Evolutionary conservation across 1,284 basidiomycete species (phyloP), one percentile per base, ranked within the genome.

Genomic region (Ceratobasidium sp.): DNA sequence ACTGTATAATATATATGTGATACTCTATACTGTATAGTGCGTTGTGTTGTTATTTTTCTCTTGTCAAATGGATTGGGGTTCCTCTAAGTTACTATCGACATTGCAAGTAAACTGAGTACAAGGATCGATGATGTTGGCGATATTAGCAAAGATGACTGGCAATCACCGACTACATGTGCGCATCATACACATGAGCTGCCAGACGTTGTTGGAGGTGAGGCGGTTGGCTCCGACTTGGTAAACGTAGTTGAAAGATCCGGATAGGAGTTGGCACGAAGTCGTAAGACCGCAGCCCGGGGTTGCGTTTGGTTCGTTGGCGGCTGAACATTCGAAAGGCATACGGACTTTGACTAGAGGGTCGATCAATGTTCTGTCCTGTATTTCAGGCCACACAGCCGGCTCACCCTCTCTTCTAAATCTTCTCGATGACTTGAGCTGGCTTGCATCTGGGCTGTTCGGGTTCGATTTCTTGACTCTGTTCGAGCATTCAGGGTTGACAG

Each of bases 371-470:
- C 18, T 52, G 32, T 18, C 30, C 57, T 30, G 21, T 23, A 36
- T 2, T 34, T 28, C 28, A 41, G 21, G 16, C 30, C 26, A 16
- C 30, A 58, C 21, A 18, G 30, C 14, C 23, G 21, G 10, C 34
- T 28, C 23, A 60, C 58, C 58, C 26, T 9, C 39, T 60, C 36
- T 23, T 34, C 36, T 18, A 45, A 14, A 23, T 60, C 41, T 26
- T 21, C 36, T 16, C 58, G n/a, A 12, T 18, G 30, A 2, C 36
- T 36, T 39, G 58, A 41, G 36, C 14, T 28, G 23, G 3, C 58
- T 36, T 60, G 58, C n/a, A 43, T 9, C 39, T 60, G 21, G 26
- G 41, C 58, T 32, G 58, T 60, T 28, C 14, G 43, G 26, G 60
- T 18, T 9, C 57, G 5, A 9, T 28, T 41, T 3, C 18, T 3